Conservation (phyloP, 495 filamentous ascomycete species). For the Glutinoglossum americanum region DNA sequence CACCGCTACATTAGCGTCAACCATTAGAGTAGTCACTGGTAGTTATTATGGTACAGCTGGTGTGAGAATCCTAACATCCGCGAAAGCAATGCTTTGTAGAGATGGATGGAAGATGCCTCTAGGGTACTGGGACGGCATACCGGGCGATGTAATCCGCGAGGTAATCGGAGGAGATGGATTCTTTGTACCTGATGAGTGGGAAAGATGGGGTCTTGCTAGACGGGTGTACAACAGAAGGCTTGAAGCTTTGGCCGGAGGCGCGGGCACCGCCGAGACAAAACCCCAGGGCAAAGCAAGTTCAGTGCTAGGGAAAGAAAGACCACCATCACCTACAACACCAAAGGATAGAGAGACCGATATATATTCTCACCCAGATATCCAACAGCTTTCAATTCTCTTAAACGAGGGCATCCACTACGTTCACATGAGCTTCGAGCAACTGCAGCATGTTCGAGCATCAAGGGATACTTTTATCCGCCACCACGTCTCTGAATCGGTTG, state of each 20-base stretch:
- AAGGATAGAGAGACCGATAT: background rate
- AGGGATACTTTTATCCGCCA: slow-evolving; percentile 31
- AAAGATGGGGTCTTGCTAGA: slow-evolving; percentile 33
- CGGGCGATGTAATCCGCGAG: slow-evolving; percentile 32
- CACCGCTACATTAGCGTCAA: slow-evolving; percentile 21
- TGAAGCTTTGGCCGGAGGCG: slow-evolving; percentile 19
- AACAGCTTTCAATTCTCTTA: slow-evolving; percentile 31
- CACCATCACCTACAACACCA: background rate
- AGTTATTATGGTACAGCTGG: slow-evolving; percentile 37
- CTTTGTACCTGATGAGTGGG: slow-evolving; percentile 35
- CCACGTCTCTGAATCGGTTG: slow-evolving; percentile 29
- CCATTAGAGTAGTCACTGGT: slow-evolving; percentile 31
- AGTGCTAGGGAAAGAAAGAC: slow-evolving; percentile 9
- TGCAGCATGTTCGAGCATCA: slow-evolving; percentile 29
- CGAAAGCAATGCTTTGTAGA: slow-evolving; percentile 36
- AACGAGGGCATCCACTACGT: slow-evolving; percentile 39
- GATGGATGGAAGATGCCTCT: slow-evolving; percentile 39
- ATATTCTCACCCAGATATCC: slow-evolving; percentile 29
- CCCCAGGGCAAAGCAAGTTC: slow-evolving; percentile 7
- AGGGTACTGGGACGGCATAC: slow-evolving; percentile 33
- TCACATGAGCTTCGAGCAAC: slow-evolving; percentile 36
- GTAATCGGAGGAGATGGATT: slow-evolving; percentile 40
- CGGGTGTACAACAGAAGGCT: slow-evolving; percentile 30
- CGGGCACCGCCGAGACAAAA: slow-evolving; percentile 19
- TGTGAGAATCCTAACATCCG: slow-evolving; percentile 30